Evolutionary conservation across 1,284 basidiomycete species (phyloP), one percentile per base, ranked within the genome.

Genomic region (Marasmius tenuissimus): DNA sequence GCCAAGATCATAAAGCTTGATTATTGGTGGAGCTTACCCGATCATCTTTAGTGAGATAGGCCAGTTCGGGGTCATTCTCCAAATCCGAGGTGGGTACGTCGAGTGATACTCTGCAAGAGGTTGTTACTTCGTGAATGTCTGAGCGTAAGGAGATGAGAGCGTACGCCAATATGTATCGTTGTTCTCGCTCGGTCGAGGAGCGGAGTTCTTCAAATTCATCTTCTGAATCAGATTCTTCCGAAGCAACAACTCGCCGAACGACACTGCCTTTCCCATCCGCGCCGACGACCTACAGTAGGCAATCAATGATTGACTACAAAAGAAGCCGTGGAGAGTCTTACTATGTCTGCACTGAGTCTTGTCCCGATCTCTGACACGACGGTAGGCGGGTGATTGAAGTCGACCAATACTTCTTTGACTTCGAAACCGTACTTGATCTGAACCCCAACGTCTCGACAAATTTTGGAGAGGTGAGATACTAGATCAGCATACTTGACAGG

Each of bases 241-340:
- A n/a, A 9, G 40, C 20, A 20, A 65, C 22, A 33, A 50, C 39
- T 10, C 59, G 56, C n/a, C 62, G 56, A 16, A 61, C 47, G 11
- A 61, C 33, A 47, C 64, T 63, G 39, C 51, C 39, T 20, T 56
- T 59, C 8, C 64, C 64, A 52, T 65, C 64, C 18, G 62, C 64
- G 16, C 61, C 64, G 20, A 65, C 51, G 7, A 65, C 42, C 64
- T 65, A 52, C 18, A 34, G n/a, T 12, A 16, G 27, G 7, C 12
- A 16, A 12, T 37, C 12, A 42, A 35, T 8, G 37, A 18, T 33
- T 20, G 20, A 40, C 34, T 11, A 18, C 22, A 42, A n/a, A 7
- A 18, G 37, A 33, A 22, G 3, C 5, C 35, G 16, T 7, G 22
- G 37, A 37, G 14, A 47, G 11, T 9, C 64, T 12, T 50, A 66